phyloP scores from a whole-genome alignment of 768 basidiomycete genomes.

The Cyathus striatus region DNA sequence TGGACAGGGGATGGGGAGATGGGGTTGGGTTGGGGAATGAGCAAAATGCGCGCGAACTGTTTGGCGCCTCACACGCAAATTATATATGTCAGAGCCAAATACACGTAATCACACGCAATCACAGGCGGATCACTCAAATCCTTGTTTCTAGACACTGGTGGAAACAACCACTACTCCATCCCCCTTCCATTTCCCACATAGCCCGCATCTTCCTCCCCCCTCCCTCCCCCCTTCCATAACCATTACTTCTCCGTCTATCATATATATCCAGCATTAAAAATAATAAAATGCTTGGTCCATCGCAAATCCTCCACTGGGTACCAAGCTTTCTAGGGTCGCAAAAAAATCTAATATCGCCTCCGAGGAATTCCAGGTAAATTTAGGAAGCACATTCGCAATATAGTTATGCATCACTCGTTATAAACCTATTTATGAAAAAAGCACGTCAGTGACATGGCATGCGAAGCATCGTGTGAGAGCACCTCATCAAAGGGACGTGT shows the following conservation, averaged over 20 bases:
- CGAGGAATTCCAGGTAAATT: no score
- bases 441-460: conserved; percentile 1
- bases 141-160: not conserved
- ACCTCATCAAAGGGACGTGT: conserved; percentile 98
- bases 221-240: not conserved
- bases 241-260: not conserved
- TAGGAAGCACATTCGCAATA: no score
- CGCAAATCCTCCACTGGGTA: no score
- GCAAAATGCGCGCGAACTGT: not conserved
- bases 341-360: no score
- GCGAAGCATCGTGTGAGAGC: not conserved
- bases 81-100: conserved; percentile 22
- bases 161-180: not conserved
- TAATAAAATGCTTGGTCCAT: no score
- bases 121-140: conserved; percentile 8
- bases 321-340: no score
- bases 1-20: conserved; percentile 13
- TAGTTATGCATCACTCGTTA: no score
- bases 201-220: not conserved
- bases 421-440: no score
- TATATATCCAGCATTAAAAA: no score
- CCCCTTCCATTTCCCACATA: not conserved
- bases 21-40: conserved; percentile 12
- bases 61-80: conserved; percentile 1
- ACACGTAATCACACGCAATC: conserved; percentile 16